Percentiles rank a stretch among this genome's conserved stretches.
Evolutionary conservation across 2,329 filamentous ascomycete species (phyloP).

Genomic region (Alternaria incomplexa): DNA sequence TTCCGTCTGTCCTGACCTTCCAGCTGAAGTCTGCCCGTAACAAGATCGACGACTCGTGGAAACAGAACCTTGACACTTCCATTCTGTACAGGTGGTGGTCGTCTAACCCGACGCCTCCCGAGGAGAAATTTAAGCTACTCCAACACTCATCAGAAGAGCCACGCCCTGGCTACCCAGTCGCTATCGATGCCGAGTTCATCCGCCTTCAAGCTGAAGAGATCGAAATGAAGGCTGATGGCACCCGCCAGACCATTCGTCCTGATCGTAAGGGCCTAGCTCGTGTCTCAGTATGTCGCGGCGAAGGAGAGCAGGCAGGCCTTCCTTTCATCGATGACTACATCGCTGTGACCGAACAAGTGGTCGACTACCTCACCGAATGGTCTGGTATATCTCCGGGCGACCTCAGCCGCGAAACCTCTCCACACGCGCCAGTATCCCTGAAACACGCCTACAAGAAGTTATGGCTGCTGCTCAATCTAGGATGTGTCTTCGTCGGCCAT

Average conservation of each 20-base stretch:
- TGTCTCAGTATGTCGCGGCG: constrained; percentile 85
- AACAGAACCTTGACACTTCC: constrained; percentile 79
- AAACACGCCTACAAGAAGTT: constrained; percentile 98
- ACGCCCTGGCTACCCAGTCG: constrained; percentile 75
- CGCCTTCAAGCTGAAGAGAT: constrained; percentile 91
- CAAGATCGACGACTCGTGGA: constrained; percentile 85
- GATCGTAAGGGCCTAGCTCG: constrained; percentile 91
- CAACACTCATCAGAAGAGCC: constrained; percentile 68
- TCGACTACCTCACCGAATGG: constrained; percentile 94
- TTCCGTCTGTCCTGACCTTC: constrained; percentile 85
- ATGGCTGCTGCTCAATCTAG: constrained; percentile 93
- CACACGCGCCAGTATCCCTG: constrained; percentile 82
- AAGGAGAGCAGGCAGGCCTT: constrained; percentile 76
- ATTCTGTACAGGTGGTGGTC: constrained; percentile 79
- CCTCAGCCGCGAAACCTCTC: constrained; percentile 77
- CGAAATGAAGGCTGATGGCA: constrained; percentile 93
- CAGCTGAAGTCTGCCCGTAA: constrained; percentile 84
- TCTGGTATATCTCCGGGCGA: constrained; percentile 89
- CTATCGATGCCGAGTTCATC: constrained; percentile 96
- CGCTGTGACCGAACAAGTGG: constrained; percentile 83
- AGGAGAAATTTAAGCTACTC: constrained; percentile 67
- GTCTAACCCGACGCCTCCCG: constrained; percentile 47
- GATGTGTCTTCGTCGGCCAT: constrained; percentile 92
- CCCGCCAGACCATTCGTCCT: constrained; percentile 88
- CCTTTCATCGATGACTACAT: constrained; percentile 99